These are phyloP conservation scores for Trichoderma lentiforme DNA, from an alignment of 2,329 filamentous ascomycete genomes.

Conservation along the genomic window DNA sequence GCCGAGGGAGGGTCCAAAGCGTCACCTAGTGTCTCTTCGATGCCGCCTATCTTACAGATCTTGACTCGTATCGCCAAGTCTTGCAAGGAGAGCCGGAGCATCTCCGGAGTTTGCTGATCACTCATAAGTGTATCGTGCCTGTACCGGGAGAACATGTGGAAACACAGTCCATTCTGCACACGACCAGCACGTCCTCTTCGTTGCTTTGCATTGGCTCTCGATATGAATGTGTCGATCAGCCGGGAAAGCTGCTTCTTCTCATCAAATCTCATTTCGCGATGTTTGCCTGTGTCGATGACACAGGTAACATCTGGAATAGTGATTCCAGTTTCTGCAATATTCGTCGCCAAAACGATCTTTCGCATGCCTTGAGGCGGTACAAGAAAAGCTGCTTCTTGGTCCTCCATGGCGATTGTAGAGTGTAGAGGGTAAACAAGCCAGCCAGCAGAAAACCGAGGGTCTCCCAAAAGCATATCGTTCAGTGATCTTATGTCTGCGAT, in stretches of 20 bases:
- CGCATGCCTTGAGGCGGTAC: slow-evolving; percentile 76
- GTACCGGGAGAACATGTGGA: slow-evolving; percentile 90
- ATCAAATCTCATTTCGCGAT: slow-evolving; percentile 96
- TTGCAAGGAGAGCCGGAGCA: slow-evolving; percentile 89
- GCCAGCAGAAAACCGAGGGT: slow-evolving; percentile 68
- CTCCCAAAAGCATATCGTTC: slow-evolving; percentile 78
- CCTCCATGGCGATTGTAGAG: slow-evolving; percentile 91
- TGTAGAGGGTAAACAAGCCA: slow-evolving; percentile 91
- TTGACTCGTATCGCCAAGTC: slow-evolving; percentile 95
- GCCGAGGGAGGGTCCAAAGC: slow-evolving; percentile 86
- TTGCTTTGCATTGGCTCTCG: slow-evolving; percentile 92
- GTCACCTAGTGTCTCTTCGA: slow-evolving; percentile 82
- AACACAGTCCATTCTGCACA: slow-evolving; percentile 92
- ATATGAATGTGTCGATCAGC: slow-evolving; percentile 92
- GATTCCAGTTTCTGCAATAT: slow-evolving; percentile 97
- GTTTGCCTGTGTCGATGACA: slow-evolving; percentile 93
- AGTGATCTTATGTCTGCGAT: slow-evolving; percentile 88
- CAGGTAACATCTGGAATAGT: slow-evolving; percentile 98
- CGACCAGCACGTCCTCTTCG: slow-evolving; percentile 88
- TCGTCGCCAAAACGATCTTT: slow-evolving; percentile 95
- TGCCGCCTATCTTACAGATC: slow-evolving; percentile 91
- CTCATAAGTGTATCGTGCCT: slow-evolving; percentile 82
- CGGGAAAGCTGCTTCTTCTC: slow-evolving; percentile 87
- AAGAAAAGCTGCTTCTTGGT: slow-evolving; percentile 90
- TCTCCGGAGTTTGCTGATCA: slow-evolving; percentile 93